Evolutionary conservation across 2,329 filamentous ascomycete genomes (phyloP).

Genomic region (Fusarium sp.): DNA sequence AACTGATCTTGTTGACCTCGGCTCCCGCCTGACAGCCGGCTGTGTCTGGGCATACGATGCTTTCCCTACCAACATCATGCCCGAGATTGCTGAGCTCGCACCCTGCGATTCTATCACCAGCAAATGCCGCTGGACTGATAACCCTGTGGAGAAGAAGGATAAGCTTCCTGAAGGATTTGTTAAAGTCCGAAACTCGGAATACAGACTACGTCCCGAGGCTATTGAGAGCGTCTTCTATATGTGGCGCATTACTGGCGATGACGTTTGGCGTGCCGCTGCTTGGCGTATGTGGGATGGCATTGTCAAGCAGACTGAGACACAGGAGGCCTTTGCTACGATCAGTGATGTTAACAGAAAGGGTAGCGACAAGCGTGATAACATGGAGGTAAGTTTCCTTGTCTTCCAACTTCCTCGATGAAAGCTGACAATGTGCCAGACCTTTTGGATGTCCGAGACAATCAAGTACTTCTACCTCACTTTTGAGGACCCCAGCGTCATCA

Average conservation of each 20-base stretch:
- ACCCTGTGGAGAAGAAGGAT: slow-evolving; percentile 42
- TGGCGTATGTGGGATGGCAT: slow-evolving; percentile 64
- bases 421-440: slow-evolving; percentile 58
- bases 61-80: slow-evolving; percentile 66
- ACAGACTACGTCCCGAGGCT: slow-evolving; percentile 63
- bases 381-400: slow-evolving; percentile 62
- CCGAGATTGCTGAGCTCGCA: slow-evolving; percentile 60
- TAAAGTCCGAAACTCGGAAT: slow-evolving; percentile 59
- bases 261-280: slow-evolving; percentile 58
- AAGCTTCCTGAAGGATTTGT: slow-evolving; percentile 68
- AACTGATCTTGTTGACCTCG: slow-evolving; percentile 60
- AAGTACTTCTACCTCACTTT: slow-evolving; percentile 85
- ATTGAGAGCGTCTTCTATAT: slow-evolving; percentile 66
- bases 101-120: slow-evolving; percentile 52
- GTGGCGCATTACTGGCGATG: slow-evolving; percentile 63
- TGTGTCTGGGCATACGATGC: slow-evolving; percentile 67
- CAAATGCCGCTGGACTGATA: slow-evolving; percentile 53
- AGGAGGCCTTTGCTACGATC: slow-evolving; percentile 59
- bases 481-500: slow-evolving; percentile 70
- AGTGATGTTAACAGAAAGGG: slow-evolving; percentile 51
- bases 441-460: slow-evolving; percentile 81
- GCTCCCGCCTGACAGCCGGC: slow-evolving; percentile 62
- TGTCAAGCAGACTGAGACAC: slow-evolving; percentile 57
- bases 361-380: slow-evolving; percentile 64
- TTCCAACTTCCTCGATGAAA: neutral